Conservation (phyloP, 306 rosid genomes). For the Neltuma alba region DNA sequence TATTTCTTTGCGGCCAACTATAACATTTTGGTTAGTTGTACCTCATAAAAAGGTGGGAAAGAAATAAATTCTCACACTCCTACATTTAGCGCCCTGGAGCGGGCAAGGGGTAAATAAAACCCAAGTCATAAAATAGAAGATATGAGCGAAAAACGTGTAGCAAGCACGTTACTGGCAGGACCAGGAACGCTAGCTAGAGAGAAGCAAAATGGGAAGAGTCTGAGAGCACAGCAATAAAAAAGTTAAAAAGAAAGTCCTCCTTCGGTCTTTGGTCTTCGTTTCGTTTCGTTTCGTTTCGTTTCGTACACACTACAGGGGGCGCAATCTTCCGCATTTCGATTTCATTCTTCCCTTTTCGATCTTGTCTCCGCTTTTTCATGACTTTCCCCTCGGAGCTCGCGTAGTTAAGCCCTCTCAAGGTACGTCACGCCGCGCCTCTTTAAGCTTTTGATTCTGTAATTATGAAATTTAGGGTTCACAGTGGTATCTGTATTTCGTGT, state of each 20-base stretch:
- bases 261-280: not conserved
- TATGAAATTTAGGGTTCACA: constrained; percentile 47
- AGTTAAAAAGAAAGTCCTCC: not conserved
- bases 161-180: too few species aligned
- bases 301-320: constrained; percentile 18
- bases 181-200: too few species aligned
- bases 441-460: not conserved
- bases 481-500: not conserved
- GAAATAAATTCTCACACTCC: too few species aligned
- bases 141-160: too few species aligned
- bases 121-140: too few species aligned
- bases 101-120: too few species aligned
- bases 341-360: constrained; percentile 35
- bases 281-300: too few species aligned
- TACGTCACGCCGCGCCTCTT: not conserved
- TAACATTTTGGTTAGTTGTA: too few species aligned
- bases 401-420: constrained; percentile 32
- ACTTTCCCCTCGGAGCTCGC: not conserved
- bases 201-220: not conserved
- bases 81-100: too few species aligned
- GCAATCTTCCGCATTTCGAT: constrained; percentile 45
- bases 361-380: constrained; percentile 1
- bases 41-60: too few species aligned
- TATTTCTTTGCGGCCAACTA: too few species aligned
- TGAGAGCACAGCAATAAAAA: not conserved